Base-by-base conservation (phyloP, 768 basidiomycete genomes). In the Termitomyces sp. region DNA sequence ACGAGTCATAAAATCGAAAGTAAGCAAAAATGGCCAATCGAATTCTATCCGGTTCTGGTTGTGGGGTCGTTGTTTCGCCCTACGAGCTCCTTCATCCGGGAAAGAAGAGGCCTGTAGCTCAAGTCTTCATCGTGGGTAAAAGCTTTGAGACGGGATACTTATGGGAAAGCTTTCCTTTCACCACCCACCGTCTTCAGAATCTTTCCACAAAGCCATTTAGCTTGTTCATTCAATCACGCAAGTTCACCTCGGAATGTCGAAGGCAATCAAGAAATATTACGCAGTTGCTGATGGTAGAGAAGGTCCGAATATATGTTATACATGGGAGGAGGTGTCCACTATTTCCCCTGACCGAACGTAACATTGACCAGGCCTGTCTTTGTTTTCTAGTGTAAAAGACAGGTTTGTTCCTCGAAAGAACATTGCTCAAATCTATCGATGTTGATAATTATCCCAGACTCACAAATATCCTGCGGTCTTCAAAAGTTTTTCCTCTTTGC, bases 211-310 rank as follows among this genome's bases (percentile, higher is more conserved):
- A 18, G 2, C 4, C 18, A 42, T n/a, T 40, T 40, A 9, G 0
- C 3, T 42, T 42, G 18, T 42, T 42, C n/a, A 42, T 42, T 42
- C 40, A 42, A 6, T 16, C 8, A n/a, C n/a, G 28, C 14, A 46
- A 13, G 24, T 4, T 14, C 18, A 18, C 3, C 24, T 46, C 26
- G 38, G n/a, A 20, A 72, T 73, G 73, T 66, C 70, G 26, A 71
- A 68, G 6, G 30, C 5, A 30, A 30, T 30, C 53, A 63, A 62
- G 40, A 86, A 84, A 61, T 86, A 70, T 59, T 88, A 87, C 57
- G 87, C 87, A 3, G 86, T 88, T 1, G 70, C 74, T 38, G 69
- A 76, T 35, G 87, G 87, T 2, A 72, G 83, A 30, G 72, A 79
- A 57, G 86, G 84, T 1, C 79, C 82, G 0, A 77, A 72, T 32